A percentile compares a stretch with the other conserved stretches of the same genome.
Conservation (phyloP, 2,329 filamentous ascomycete genomes). For the Cercospora berteroae region DNA sequence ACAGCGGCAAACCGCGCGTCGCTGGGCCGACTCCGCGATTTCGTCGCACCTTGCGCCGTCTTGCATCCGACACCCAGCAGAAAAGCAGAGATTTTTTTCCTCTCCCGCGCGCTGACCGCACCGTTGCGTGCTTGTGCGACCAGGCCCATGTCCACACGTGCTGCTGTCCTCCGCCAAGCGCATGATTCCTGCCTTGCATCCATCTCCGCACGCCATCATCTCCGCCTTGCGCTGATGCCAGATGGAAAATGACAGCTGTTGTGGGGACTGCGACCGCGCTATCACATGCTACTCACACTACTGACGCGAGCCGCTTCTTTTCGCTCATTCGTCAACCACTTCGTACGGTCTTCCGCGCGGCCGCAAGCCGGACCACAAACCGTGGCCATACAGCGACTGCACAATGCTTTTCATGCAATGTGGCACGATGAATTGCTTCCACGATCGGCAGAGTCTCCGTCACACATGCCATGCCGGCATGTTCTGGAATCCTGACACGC, state of each 20-base stretch:
- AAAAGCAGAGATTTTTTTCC: neutral
- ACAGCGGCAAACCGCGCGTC: slow-evolving; percentile 8
- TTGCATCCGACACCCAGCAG: neutral
- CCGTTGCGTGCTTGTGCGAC: neutral
- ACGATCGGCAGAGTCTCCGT: neutral
- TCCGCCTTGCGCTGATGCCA: neutral
- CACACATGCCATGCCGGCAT: neutral
- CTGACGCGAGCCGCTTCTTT: neutral
- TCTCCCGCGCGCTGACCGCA: neutral
- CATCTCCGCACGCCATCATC: neutral
- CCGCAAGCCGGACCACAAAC: slow-evolving; percentile 1
- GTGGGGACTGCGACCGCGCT: slow-evolving; percentile 2
- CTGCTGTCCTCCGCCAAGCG: neutral
- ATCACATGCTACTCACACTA: slow-evolving; percentile 3
- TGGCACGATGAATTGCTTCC: neutral
- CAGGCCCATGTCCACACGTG: neutral
- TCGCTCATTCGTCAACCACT: slow-evolving; percentile 6
- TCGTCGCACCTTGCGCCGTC: neutral
- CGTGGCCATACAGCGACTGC: neutral
- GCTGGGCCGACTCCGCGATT: slow-evolving; percentile 8
- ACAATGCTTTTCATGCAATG: neutral
- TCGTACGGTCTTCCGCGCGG: neutral
- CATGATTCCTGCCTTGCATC: neutral
- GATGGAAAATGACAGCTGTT: slow-evolving; percentile 7
- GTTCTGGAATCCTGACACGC: neutral